A percentile compares a stretch with the other conserved stretches of the same genome.
These are phyloP conservation scores for Pseudonectria foliicola DNA, from an alignment of 2,329 filamentous ascomycete genomes.

Conservation along the genomic window DNA sequence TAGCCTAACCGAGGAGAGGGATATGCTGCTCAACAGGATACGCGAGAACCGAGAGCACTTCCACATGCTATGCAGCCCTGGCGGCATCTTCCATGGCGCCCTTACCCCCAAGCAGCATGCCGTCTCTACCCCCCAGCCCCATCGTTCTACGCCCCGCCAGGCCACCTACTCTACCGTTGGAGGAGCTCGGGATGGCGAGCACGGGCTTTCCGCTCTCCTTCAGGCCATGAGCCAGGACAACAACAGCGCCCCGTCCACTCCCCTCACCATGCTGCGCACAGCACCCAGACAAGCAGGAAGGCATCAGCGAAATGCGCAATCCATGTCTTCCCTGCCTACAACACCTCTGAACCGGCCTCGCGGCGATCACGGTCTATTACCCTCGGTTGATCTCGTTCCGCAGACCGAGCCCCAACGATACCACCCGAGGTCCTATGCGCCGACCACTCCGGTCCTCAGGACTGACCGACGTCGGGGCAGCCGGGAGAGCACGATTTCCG, in stretches of 20 bases:
- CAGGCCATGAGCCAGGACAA: conserved; percentile 71
- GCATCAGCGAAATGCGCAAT: conserved; percentile 72
- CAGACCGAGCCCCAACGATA: conserved; percentile 50
- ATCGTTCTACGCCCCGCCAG: conserved; percentile 43
- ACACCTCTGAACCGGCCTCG: conserved; percentile 57
- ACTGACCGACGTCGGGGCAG: conserved; percentile 54
- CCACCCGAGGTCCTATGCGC: conserved; percentile 31
- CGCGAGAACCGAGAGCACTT: conserved; percentile 85
- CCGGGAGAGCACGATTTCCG: conserved; percentile 80
- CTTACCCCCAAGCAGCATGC: conserved; percentile 50
- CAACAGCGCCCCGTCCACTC: conserved; percentile 67
- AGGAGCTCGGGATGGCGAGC: conserved; percentile 43
- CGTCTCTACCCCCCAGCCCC: conserved; percentile 37
- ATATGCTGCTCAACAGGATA: conserved; percentile 73
- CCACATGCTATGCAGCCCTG: conserved; percentile 68
- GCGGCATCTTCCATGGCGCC: conserved; percentile 57
- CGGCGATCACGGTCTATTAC: conserved; percentile 47
- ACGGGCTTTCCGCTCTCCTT: conserved; percentile 71
- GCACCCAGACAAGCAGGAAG: conserved; percentile 45
- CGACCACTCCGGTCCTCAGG: conserved; percentile 37
- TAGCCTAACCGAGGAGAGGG: conserved; percentile 66
- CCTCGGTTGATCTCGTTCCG: conserved; percentile 55
- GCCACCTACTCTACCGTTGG: conserved; percentile 38
- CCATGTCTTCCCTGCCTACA: conserved; percentile 74
- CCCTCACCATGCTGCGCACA: conserved; percentile 40